Conservation (phyloP, 345 rosid species). For the Psidium friedrichsthalianum region DNA sequence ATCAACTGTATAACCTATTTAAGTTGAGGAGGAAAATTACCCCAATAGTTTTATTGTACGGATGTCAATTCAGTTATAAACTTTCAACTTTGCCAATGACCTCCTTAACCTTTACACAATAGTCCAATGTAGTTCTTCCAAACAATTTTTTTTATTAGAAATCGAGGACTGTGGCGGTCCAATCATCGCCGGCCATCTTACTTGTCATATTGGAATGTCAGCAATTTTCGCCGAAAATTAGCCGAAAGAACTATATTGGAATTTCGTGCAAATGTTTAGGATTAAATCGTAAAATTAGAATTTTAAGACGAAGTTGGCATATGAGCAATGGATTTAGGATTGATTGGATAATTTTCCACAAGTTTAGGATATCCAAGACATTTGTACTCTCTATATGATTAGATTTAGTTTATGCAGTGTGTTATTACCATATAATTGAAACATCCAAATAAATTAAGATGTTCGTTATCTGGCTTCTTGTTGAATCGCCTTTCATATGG, state of each 20-base stretch:
- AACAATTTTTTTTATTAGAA: too few species aligned
- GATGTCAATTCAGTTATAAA: too few species aligned
- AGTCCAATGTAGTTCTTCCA: too few species aligned
- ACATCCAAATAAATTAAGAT: neutral
- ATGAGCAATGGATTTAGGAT: neutral
- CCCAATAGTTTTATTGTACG: neutral
- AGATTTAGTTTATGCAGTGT: neutral
- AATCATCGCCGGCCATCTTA: neutral
- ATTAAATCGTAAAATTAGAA: neutral
- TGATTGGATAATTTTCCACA: neutral
- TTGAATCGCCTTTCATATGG: neutral
- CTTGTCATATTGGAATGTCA: accelerated
- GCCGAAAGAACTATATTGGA: accelerated
- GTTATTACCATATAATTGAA: neutral
- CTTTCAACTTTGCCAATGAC: too few species aligned
- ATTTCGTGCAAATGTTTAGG: neutral
- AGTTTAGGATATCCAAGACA: neutral
- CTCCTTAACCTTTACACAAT: too few species aligned
- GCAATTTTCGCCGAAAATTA: accelerated
- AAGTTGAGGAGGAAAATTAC: neutral
- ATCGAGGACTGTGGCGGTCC: too few species aligned
- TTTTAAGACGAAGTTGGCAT: neutral
- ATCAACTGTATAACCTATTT: neutral
- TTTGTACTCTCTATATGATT: neutral
- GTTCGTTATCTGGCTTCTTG: neutral